These are phyloP conservation scores for Artemisia tridentata DNA, from an alignment of 129 eudicot species.

Conservation along the genomic window DNA sequence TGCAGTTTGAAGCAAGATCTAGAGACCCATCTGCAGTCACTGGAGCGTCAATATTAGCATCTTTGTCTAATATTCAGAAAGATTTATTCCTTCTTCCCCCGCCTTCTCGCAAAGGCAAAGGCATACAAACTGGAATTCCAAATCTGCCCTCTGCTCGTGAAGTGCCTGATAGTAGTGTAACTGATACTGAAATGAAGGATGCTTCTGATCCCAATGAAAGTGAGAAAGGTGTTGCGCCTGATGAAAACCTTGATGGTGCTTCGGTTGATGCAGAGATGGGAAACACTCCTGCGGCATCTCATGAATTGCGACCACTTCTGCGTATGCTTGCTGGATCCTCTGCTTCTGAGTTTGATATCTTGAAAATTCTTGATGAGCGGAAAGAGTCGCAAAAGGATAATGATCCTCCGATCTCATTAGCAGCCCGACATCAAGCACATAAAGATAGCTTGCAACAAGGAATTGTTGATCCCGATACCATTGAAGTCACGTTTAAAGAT, in stretches of 20 bases:
- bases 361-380: constrained; percentile 61
- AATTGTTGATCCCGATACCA: constrained; percentile 39
- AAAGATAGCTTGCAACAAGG: constrained; percentile 70
- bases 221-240: constrained; percentile 36
- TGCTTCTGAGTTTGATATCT: constrained; percentile 46
- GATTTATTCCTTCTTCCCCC: constrained; percentile 67
- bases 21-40: constrained; percentile 82
- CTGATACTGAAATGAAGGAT: constrained; percentile 67
- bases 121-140: constrained; percentile 52
- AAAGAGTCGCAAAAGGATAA: constrained; percentile 49
- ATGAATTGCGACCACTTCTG: constrained; percentile 57
- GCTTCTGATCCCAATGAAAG: constrained; percentile 42
- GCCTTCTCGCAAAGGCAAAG: constrained; percentile 58
- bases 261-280: constrained; percentile 47
- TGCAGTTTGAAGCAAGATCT: constrained; percentile 59
- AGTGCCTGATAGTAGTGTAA: constrained; percentile 39
- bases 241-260: constrained; percentile 43
- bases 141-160: constrained; percentile 52
- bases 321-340: constrained; percentile 56
- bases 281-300: constrained; percentile 37
- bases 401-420: constrained; percentile 50
- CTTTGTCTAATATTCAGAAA: constrained; percentile 58
- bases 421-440: constrained; percentile 60
- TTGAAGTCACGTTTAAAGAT: constrained; percentile 73
- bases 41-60: constrained; percentile 85